Conservation (phyloP, 2,329 filamentous ascomycete species). For the Falciphora oryzae region DNA sequence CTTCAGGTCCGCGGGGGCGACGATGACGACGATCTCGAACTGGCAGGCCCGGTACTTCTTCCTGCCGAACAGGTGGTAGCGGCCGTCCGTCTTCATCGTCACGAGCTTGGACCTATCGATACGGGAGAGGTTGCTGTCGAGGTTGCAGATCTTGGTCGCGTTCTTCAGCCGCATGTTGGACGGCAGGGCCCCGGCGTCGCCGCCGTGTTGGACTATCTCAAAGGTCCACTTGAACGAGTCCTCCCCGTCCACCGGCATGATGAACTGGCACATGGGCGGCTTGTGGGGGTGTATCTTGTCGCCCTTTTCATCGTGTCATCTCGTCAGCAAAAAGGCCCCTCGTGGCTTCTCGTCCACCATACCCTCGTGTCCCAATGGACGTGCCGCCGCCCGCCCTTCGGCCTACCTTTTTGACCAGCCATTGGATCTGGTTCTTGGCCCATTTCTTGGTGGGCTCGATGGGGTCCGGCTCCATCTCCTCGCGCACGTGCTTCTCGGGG, state of each 20-base stretch:
- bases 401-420: not conserved
- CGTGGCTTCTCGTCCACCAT: too few species aligned
- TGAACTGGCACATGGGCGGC: conserved; percentile 4
- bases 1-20: not conserved
- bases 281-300: too few species aligned
- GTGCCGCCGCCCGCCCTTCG: too few species aligned
- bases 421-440: conserved; percentile 17
- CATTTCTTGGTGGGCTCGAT: conserved; percentile 27
- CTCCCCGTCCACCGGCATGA: conserved; percentile 31
- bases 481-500: conserved; percentile 28
- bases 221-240: conserved; percentile 23
- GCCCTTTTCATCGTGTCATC: too few species aligned
- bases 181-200: conserved; percentile 18
- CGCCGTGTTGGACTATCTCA: too few species aligned
- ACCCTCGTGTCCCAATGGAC: too few species aligned
- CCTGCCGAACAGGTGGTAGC: conserved; percentile 18
- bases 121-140: conserved; percentile 34
- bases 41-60: conserved; percentile 33
- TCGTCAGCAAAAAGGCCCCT: too few species aligned
- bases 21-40: conserved; percentile 35
- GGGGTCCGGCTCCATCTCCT: conserved; percentile 17
- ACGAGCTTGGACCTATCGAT: conserved; percentile 33
- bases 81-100: conserved; percentile 29
- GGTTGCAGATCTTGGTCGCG: conserved; percentile 29
- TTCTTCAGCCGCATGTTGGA: conserved; percentile 30